Base-by-base conservation (phyloP, 768 basidiomycete species). In the Mycena epipterygia region DNA sequence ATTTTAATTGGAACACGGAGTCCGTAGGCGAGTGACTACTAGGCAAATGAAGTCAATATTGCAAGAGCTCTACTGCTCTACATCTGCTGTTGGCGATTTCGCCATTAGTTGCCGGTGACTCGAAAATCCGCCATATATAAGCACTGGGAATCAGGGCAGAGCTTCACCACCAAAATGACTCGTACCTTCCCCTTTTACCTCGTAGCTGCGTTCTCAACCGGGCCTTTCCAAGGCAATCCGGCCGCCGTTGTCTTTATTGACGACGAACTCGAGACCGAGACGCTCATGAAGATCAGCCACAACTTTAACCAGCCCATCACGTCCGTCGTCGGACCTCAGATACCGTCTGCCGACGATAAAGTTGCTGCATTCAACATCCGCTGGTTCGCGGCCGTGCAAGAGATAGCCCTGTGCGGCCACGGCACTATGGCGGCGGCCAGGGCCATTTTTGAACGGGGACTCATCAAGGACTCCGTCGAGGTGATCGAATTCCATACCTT, bases 281-380 rank as follows among this genome's bases (percentile, higher is more conserved):
- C 72, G 9, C 78, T 86, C 16, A 73, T 72, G 55, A 75, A 77
- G 21, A 80, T 87, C 27, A 80, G 86, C 3, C 76, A 73, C 58
- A 86, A 85, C 64, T 78, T 89, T 33, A 84, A 84, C 64, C 87
- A 88, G 64, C 87, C 87, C 12, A 82, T 87, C 57, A 76, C 78
- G 2, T 69, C 79, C 2, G 82, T 85, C 65, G 70, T 87, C 14
- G 80, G 16, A 30, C 73, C 64, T 5, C 75, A 74, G 23, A 72
- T 73, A 9, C 69, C 74, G 16, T 74, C 78, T 14, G 68, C 75
- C 6, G 75, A 79, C n/a, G 73, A 71, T 0, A 73, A 75, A 44
- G 72, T 79, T 8, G 78, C 77, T 1, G 74, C 77, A 12, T 83
- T 82, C 64, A 67, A 75, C 23, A 79, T 88, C 37, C 82, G 84